A percentile compares a stretch with the other conserved stretches of the same genome.
Evolutionary conservation across 177 flowering plant genomes (phyloP).

Genomic region (Vitis hybrid): DNA sequence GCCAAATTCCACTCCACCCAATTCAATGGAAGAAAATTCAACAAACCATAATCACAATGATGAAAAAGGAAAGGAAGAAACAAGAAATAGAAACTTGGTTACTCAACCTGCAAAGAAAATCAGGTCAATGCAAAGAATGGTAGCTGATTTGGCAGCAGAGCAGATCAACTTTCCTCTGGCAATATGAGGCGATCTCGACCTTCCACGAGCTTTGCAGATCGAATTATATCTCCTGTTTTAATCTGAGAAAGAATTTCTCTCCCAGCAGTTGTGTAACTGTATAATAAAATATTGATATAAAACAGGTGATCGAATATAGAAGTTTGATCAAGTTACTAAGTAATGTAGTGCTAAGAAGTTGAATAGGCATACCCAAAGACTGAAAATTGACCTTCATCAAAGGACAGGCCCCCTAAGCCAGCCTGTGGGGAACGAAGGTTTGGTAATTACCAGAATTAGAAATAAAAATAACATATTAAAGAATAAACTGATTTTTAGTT

Average conservation of each 20-base stretch:
- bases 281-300: not conserved
- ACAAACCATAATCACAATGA: too few species aligned
- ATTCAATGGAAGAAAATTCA: too few species aligned
- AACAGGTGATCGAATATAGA: not conserved
- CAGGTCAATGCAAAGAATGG: constrained; percentile 19
- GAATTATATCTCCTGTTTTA: constrained; percentile 80
- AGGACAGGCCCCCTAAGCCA: constrained; percentile 94
- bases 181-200: constrained; percentile 77
- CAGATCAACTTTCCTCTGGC: constrained; percentile 48
- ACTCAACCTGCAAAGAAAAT: constrained; percentile 16
- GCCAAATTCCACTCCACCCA: too few species aligned
- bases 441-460: too few species aligned
- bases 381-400: constrained; percentile 98
- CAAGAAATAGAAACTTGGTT: not conserved
- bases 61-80: not conserved
- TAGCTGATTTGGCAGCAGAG: not conserved
- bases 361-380: constrained; percentile 76
- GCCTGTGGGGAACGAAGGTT: constrained; percentile 40
- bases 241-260: constrained; percentile 83
- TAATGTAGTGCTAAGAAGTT: not conserved
- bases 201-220: constrained; percentile 76
- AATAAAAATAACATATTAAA: too few species aligned
- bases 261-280: constrained; percentile 76
- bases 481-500: not conserved
- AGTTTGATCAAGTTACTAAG: not conserved